phyloP scores from a whole-genome alignment of 2,329 filamentous ascomycete species.

The Blumeriella jaapii region DNA sequence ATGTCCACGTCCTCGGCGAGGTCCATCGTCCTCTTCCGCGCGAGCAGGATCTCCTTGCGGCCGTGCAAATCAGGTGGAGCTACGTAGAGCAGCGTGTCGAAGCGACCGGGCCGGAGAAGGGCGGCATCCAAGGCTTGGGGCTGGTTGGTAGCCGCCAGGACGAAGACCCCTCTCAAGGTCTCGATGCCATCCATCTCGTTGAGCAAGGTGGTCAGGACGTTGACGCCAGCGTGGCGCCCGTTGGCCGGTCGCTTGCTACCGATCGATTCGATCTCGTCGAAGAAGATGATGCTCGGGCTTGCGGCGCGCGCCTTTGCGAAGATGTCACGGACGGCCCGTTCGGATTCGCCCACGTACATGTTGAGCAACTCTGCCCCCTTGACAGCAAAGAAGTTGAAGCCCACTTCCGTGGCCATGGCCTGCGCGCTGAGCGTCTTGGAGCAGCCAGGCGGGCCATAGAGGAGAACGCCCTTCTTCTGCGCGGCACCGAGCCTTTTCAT shows the following conservation, averaged over 20 bases:
- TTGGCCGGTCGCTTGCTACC: constrained; percentile 36
- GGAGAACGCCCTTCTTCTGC: constrained; percentile 69
- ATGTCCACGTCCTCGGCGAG: constrained; percentile 55
- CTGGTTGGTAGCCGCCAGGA: constrained; percentile 85
- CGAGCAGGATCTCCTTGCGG: constrained; percentile 62
- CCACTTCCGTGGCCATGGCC: constrained; percentile 80
- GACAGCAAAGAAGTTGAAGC: constrained; percentile 87
- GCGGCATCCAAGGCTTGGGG: constrained; percentile 80
- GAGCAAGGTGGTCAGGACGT: constrained; percentile 78
- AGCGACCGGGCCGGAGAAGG: constrained; percentile 71
- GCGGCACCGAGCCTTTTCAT: constrained; percentile 40
- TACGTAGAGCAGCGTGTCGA: constrained; percentile 78
- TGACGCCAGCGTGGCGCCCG: constrained; percentile 45
- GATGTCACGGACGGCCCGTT: constrained; percentile 72
- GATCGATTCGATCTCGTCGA: constrained; percentile 91
- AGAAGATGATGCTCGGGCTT: constrained; percentile 87
- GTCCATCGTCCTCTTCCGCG: constrained; percentile 50
- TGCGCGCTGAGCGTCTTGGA: constrained; percentile 90
- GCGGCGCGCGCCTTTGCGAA: constrained; percentile 80
- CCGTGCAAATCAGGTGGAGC: constrained; percentile 65
- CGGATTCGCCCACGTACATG: constrained; percentile 95
- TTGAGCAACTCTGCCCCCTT: constrained; percentile 89
- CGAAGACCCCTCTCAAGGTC: constrained; percentile 67
- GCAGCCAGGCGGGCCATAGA: constrained; percentile 89
- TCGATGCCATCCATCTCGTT: constrained; percentile 97